Conservation (phyloP, 1,284 basidiomycete species). For the Pterula multifida region DNA sequence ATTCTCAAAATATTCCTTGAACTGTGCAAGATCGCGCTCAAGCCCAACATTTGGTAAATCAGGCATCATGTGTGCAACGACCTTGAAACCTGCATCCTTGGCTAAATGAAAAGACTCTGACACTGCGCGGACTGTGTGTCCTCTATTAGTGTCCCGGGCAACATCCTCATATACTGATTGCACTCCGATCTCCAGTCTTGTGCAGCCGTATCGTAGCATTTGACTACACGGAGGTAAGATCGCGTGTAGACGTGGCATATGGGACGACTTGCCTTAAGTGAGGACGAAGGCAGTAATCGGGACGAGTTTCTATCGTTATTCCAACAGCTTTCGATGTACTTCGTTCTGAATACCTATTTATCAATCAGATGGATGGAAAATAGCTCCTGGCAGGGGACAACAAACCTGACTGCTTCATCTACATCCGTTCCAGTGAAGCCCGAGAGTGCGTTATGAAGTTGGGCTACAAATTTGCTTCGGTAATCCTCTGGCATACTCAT, state of each 20-base stretch:
- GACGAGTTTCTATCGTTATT: constrained; percentile 97
- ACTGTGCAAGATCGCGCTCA: constrained; percentile 96
- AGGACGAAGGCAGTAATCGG: constrained; percentile 95
- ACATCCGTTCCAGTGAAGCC: constrained; percentile 90
- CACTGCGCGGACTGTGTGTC: constrained; percentile 96
- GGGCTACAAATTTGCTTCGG: constrained; percentile 86
- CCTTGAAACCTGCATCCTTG: constrained; percentile 99
- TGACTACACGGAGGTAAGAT: constrained; percentile 44
- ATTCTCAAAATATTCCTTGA: constrained; percentile 98
- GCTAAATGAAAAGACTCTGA: constrained; percentile 96
- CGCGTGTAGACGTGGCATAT: neutral
- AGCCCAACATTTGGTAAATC: constrained; percentile 95
- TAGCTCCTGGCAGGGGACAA: neutral
- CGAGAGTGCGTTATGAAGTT: constrained; percentile 93
- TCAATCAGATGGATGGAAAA: constrained; percentile 6
- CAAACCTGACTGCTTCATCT: constrained; percentile 88
- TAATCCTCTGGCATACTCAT: constrained; percentile 99
- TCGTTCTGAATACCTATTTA: constrained; percentile 77
- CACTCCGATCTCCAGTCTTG: constrained; percentile 94
- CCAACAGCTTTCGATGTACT: constrained; percentile 98
- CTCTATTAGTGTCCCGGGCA: constrained; percentile 94
- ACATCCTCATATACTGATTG: constrained; percentile 99
- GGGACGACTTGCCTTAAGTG: constrained; percentile 61
- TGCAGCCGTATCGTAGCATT: constrained; percentile 99
- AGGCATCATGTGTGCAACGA: constrained; percentile 98